These are phyloP conservation scores for Saccharomyces pastorianus DNA, from an alignment of 1,139 yeast genomes.

Conservation along the genomic window DNA sequence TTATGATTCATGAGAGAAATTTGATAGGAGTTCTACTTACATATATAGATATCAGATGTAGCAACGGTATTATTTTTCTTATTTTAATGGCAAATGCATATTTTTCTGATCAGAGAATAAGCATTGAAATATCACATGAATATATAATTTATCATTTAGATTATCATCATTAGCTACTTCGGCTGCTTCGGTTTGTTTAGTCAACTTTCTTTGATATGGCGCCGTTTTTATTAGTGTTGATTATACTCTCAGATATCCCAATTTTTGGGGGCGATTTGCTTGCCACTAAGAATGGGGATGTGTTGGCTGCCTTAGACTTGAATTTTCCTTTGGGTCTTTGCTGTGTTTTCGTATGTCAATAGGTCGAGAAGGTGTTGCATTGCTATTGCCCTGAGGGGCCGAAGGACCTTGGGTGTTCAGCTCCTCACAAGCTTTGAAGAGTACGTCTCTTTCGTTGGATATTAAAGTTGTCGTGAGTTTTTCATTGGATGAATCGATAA, in stretches of 20 bases:
- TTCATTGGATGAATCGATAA: conserved; percentile 8
- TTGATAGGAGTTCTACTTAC: neutral
- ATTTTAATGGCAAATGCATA: too few relatives aligned
- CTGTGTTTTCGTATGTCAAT: conserved; percentile 1
- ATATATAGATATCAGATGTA: neutral
- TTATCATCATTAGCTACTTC: neutral
- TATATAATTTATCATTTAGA: neutral
- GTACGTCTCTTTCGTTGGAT: conserved; percentile 15
- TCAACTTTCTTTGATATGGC: neutral
- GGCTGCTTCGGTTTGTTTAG: neutral
- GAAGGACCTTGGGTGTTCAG: conserved; percentile 4
- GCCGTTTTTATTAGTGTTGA: neutral
- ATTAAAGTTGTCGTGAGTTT: conserved; percentile 12
- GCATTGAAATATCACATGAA: neutral
- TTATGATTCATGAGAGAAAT: neutral
- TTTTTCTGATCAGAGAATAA: neutral
- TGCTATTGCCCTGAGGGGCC: neutral
- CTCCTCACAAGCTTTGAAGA: conserved; percentile 18
- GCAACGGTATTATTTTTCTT: neutral
- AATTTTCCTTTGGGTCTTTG: neutral
- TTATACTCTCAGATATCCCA: conserved; percentile 16
- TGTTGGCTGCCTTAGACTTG: neutral
- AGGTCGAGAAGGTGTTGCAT: conserved; percentile 4
- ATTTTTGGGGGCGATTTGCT: conserved; percentile 30
- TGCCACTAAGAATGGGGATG: conserved; percentile 14